These are phyloP conservation scores for Botryobasidium botryosum DNA, from an alignment of 768 basidiomycete species.

Conservation along the genomic window DNA sequence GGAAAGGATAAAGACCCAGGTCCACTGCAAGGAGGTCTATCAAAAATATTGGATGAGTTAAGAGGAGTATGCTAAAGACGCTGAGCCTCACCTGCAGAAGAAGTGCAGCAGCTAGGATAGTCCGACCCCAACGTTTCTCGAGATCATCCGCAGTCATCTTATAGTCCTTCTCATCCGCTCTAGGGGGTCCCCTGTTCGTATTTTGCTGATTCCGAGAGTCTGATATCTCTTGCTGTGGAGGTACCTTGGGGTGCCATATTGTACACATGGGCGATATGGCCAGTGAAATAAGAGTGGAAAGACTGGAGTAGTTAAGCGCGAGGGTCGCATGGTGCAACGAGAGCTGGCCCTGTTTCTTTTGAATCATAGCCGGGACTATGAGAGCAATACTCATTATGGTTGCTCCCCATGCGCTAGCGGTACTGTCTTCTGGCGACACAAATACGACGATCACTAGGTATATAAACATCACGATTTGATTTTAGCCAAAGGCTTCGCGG, in stretches of 20 bases:
- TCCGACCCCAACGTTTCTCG: not conserved
- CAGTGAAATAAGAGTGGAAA: slow-evolving; percentile 7
- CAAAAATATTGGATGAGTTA: slow-evolving; percentile 1
- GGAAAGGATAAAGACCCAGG: not conserved
- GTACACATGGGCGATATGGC: slow-evolving; percentile 9
- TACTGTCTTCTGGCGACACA: slow-evolving; percentile 9
- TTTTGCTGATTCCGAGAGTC: not conserved
- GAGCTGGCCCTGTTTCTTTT: slow-evolving; percentile 5
- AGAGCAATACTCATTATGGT: slow-evolving; percentile 6
- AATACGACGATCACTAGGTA: slow-evolving; percentile 1
- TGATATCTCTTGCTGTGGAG: not conserved
- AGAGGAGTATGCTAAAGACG: slow-evolving; percentile 5
- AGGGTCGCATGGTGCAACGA: slow-evolving; percentile 9
- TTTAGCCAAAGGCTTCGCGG: not conserved
- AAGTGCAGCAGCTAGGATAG: slow-evolving; percentile 5
- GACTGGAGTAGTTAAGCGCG: slow-evolving; percentile 11
- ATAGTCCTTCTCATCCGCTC: not conserved
- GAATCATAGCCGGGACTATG: slow-evolving; percentile 7
- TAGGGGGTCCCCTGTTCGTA: not conserved
- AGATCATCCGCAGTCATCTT: not conserved
- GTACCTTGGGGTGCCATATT: slow-evolving; percentile 6
- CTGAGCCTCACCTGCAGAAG: slow-evolving; percentile 6
- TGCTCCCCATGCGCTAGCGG: slow-evolving; percentile 9
- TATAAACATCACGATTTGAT: not conserved
- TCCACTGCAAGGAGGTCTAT: not conserved